phyloP scores from a whole-genome alignment of 2,329 filamentous ascomycete genomes.

The Mycosphaerelloides madeirae region DNA sequence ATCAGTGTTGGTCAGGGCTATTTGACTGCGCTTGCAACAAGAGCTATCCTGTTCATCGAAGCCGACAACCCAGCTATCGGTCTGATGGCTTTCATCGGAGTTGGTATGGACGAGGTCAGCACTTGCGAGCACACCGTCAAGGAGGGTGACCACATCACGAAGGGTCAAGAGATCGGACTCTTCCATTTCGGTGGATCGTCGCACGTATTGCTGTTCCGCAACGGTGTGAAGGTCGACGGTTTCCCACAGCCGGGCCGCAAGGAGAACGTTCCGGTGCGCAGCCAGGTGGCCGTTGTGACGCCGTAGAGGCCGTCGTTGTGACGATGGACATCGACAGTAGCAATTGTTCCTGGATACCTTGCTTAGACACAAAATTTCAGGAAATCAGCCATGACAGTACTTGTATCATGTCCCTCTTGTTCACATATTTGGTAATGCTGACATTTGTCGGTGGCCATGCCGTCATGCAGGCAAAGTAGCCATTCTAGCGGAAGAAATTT shows the following conservation, averaged over 20 bases:
- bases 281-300: slow-evolving; percentile 34
- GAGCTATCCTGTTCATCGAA: slow-evolving; percentile 66
- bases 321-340: too few species aligned
- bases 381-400: too few species aligned
- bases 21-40: slow-evolving; percentile 61
- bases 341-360: too few species aligned
- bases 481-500: too few species aligned
- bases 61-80: slow-evolving; percentile 64
- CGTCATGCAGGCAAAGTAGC: too few species aligned
- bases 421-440: too few species aligned
- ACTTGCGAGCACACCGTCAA: slow-evolving; percentile 65
- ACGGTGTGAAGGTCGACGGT: slow-evolving; percentile 45
- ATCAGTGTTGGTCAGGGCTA: slow-evolving; percentile 56
- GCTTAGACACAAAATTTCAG: too few species aligned
- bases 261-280: slow-evolving; percentile 37
- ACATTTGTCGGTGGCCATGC: too few species aligned
- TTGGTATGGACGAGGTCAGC: slow-evolving; percentile 70
- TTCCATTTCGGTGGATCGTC: slow-evolving; percentile 75
- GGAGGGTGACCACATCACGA: slow-evolving; percentile 60
- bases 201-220: slow-evolving; percentile 63
- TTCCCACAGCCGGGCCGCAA: slow-evolving; percentile 30
- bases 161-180: slow-evolving; percentile 71
- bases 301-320: too few species aligned
- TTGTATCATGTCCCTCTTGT: too few species aligned
- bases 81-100: slow-evolving; percentile 63